phyloP scores from a whole-genome alignment of 1,139 yeast genomes.

The Debaryomyces singareniensis region DNA sequence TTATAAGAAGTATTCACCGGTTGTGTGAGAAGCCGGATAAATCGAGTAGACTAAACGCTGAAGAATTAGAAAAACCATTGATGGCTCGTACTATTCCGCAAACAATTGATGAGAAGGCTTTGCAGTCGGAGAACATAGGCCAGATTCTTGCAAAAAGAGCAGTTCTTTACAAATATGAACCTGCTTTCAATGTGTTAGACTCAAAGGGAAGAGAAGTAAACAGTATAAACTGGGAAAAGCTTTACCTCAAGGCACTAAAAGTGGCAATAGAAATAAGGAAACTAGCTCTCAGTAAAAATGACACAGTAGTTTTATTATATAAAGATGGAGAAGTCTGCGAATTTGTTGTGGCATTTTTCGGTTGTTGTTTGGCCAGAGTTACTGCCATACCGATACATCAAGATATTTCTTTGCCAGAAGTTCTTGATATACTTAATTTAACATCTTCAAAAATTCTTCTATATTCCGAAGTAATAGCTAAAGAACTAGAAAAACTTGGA shows the following conservation, averaged over 20 bases:
- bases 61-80: constrained; percentile 47
- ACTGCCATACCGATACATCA: constrained; percentile 92
- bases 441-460: constrained; percentile 77
- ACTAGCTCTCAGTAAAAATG: constrained; percentile 64
- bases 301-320: constrained; percentile 77
- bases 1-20: constrained; percentile 32
- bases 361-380: constrained; percentile 89
- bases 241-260: constrained; percentile 76
- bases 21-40: constrained; percentile 31
- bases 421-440: constrained; percentile 61
- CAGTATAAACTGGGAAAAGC: constrained; percentile 83
- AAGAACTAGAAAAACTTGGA: constrained; percentile 56
- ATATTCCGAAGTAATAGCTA: constrained; percentile 73
- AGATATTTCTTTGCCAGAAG: constrained; percentile 59
- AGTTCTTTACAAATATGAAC: constrained; percentile 53
- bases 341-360: constrained; percentile 78
- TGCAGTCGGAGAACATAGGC: constrained; percentile 53
- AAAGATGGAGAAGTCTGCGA: constrained; percentile 82
- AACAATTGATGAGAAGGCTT: constrained; percentile 13
- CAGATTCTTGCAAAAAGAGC: constrained; percentile 72
- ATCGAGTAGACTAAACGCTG: constrained; percentile 24
- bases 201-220: constrained; percentile 73
- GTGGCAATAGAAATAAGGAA: constrained; percentile 81
- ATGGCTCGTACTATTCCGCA: constrained; percentile 48
- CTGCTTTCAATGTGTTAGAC: constrained; percentile 70